Evolutionary conservation across 2,329 filamentous ascomycete genomes (phyloP).

Genomic region (Claviceps cyperi): DNA sequence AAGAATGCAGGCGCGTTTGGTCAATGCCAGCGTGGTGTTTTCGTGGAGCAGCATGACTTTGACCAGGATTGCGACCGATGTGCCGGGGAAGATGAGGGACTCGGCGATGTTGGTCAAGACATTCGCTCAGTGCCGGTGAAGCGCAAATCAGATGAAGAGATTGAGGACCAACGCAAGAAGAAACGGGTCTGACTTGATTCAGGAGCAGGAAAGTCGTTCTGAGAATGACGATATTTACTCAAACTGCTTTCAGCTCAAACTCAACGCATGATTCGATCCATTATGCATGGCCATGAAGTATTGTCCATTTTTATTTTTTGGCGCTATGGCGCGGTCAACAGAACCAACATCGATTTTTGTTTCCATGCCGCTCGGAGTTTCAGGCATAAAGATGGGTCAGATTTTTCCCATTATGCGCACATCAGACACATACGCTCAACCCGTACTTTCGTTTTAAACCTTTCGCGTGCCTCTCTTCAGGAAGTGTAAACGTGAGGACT

Average conservation of each 20-base stretch:
- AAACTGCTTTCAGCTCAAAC: background rate
- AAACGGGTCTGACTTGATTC: conserved; percentile 15
- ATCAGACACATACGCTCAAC: no score
- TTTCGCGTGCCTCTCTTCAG: no score
- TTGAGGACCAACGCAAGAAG: conserved; percentile 14
- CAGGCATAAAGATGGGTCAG: background rate
- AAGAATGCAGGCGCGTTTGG: conserved; percentile 34
- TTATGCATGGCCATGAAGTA: conserved; percentile 4
- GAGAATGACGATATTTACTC: background rate
- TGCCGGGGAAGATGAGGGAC: conserved; percentile 25
- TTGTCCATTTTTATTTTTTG: background rate
- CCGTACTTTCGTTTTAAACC: no score
- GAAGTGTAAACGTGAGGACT: no score
- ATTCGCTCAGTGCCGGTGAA: conserved; percentile 7
- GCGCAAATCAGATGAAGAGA: conserved; percentile 10
- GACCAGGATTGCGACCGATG: conserved; percentile 34
- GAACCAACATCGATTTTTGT: background rate
- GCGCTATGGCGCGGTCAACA: background rate
- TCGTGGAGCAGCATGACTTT: conserved; percentile 28
- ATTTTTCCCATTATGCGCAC: background rate
- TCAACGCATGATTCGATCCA: background rate
- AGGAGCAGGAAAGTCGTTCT: background rate
- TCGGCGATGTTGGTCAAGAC: conserved; percentile 25
- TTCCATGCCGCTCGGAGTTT: background rate
- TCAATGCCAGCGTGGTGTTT: conserved; percentile 25